These are phyloP conservation scores for Groenewaldozyma salmanticensis DNA, from an alignment of 805 yeast species.

Conservation along the genomic window DNA sequence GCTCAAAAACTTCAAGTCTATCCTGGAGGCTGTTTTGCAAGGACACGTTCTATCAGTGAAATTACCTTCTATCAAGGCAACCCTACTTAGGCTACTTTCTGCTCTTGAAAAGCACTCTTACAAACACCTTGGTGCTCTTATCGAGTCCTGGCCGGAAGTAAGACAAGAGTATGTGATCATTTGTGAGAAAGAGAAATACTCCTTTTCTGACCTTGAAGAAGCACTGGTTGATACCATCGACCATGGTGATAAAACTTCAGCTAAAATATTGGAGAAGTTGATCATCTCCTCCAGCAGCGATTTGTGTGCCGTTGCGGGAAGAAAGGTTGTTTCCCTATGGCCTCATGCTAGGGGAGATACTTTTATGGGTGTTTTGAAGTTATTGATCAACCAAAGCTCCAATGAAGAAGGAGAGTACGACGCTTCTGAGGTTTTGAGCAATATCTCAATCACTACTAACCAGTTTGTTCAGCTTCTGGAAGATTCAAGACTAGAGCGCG, in stretches of 20 bases:
- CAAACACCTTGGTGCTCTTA: slow-evolving; percentile 34
- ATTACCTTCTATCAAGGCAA: slow-evolving; percentile 47
- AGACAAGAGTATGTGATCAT: slow-evolving; percentile 37
- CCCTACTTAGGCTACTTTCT: slow-evolving; percentile 38
- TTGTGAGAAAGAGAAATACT: slow-evolving; percentile 41
- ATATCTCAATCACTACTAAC: slow-evolving; percentile 47
- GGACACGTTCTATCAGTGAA: slow-evolving; percentile 51
- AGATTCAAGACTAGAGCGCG: slow-evolving; percentile 47
- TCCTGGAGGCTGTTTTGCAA: slow-evolving; percentile 49
- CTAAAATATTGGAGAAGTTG: slow-evolving; percentile 49
- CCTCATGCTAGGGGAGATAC: slow-evolving; percentile 44
- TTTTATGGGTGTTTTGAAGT: slow-evolving; percentile 49
- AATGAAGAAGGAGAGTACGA: slow-evolving; percentile 35
- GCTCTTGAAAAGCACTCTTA: slow-evolving; percentile 29
- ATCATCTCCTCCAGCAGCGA: slow-evolving; percentile 31
- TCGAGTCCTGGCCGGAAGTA: slow-evolving; percentile 36
- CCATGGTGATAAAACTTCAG: slow-evolving; percentile 51
- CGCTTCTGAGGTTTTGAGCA: slow-evolving; percentile 38
- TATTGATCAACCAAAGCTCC: slow-evolving; percentile 47
- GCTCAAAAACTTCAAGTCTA: slow-evolving; percentile 8
- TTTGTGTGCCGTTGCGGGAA: slow-evolving; percentile 36
- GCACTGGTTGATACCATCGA: slow-evolving; percentile 52
- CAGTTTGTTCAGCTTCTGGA: slow-evolving; percentile 51
- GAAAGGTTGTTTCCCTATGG: slow-evolving; percentile 48
- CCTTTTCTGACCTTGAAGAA: slow-evolving; percentile 46